Evolutionary conservation across 306 rosid genomes (phyloP), one percentile per base, ranked within the genome.

Genomic region (Ceratonia siliqua): DNA sequence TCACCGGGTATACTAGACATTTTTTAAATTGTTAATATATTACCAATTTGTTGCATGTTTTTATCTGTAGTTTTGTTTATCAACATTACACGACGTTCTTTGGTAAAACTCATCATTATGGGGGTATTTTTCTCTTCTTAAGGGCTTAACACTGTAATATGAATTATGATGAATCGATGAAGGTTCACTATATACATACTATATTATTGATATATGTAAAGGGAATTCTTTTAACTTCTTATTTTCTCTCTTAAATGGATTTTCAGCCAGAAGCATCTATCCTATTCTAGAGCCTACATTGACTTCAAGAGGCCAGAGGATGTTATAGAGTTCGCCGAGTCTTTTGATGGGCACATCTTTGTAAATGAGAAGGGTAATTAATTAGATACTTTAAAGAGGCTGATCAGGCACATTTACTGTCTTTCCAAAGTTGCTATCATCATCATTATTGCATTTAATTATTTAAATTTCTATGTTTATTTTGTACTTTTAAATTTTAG

Each of bases 311-410:
- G 65, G 74, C 75, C 87, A 48, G 87, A 79, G 62, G 87, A 83
- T 70, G 87, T 83, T 64, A n/a, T 83, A 24, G 84, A 83, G 68
- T 83, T 83, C 20, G 87, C 87, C 32, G 84, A 83, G 58, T 79
- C 64, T 67, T 79, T 83, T 58, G 56, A 75, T 28, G 79, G 87
- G 35, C 87, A 70, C 57, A 59, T 64, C 36, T 83, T 83, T 79
- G 87, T 83, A 56, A 83, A 83, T 59, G 87, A 83, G 49, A 83
- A 82, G 59, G 86, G 82, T 78, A 78, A 58, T 48, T 17, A 46
- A 45, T 64, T 27, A 17, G 17, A 39, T 49, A 43, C 25, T 18
- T 72, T 79, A 4, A 67, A 65, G 68, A 43, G 63, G 59, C 49
- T 73, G 42, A 66, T 43, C 58, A 55, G 78, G 49, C 72, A 50